A percentile compares a stretch with the other conserved stretches of the same genome.
These are phyloP conservation scores for Ceratocystis eucalypticola DNA, from an alignment of 2,329 filamentous ascomycete genomes.

Conservation along the genomic window DNA sequence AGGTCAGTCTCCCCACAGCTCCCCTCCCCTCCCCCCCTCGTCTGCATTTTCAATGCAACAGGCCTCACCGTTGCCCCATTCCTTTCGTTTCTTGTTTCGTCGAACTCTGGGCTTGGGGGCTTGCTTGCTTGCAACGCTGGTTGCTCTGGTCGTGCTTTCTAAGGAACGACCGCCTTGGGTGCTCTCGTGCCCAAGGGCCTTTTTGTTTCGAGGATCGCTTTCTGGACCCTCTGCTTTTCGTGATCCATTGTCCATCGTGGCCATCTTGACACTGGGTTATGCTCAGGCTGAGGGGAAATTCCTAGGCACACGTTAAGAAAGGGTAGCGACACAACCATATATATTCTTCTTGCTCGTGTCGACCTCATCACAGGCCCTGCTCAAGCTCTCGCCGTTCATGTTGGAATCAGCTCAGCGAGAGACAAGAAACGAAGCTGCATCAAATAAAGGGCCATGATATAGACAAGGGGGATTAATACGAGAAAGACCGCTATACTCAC, in stretches of 20 bases:
- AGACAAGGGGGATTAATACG: background rate
- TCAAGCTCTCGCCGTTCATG: too few species aligned
- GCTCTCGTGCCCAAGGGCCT: background rate
- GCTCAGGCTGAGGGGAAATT: too few species aligned
- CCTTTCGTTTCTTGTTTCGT: conserved; percentile 25
- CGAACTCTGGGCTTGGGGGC: background rate
- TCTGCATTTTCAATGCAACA: background rate
- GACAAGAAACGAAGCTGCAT: background rate
- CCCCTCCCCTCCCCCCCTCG: too few species aligned
- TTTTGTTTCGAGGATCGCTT: background rate
- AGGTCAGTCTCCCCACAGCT: too few species aligned
- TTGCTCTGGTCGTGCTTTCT: background rate
- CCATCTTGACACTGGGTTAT: too few species aligned
- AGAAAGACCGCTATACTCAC: background rate
- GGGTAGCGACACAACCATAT: too few species aligned
- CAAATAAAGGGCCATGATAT: background rate
- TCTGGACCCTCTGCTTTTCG: background rate
- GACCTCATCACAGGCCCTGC: too few species aligned
- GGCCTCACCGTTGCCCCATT: conserved; percentile 24
- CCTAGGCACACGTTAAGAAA: too few species aligned
- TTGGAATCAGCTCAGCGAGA: background rate
- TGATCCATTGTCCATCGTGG: too few species aligned
- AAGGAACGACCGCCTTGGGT: background rate
- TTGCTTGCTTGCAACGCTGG: background rate
- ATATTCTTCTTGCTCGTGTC: too few species aligned